These are phyloP conservation scores for Penicillium macrosclerotiorum DNA, from an alignment of 495 filamentous ascomycete species.

Conservation along the genomic window DNA sequence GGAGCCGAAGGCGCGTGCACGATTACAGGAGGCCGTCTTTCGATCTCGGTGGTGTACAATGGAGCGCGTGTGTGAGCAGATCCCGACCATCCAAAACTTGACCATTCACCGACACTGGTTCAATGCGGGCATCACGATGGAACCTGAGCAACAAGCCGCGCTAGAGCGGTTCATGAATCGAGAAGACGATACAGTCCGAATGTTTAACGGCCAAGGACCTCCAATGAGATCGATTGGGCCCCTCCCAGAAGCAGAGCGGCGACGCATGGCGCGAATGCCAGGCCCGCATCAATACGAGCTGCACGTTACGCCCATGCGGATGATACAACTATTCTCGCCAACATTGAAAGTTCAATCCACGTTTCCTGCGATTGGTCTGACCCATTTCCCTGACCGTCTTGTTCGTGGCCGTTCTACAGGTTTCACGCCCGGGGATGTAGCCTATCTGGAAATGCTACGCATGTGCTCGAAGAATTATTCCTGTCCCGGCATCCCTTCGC, in stretches of 20 bases:
- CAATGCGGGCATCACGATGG: constrained; percentile 25
- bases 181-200: constrained; percentile 6
- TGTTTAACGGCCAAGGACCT: constrained; percentile 19
- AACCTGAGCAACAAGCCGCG: constrained; percentile 11
- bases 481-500: neutral
- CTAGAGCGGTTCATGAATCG: constrained; percentile 25
- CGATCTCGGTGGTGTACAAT: constrained; percentile 40
- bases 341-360: neutral
- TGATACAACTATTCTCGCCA: constrained; percentile 14
- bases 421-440: constrained; percentile 13
- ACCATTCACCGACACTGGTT: constrained; percentile 35
- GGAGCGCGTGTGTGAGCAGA: constrained; percentile 24
- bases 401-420: constrained; percentile 25
- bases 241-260: neutral
- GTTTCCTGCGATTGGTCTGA: constrained; percentile 16
- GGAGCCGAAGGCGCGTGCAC: constrained; percentile 14
- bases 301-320: constrained; percentile 20
- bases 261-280: neutral
- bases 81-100: constrained; percentile 36
- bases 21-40: constrained; percentile 33
- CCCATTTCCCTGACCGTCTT: constrained; percentile 23
- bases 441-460: constrained; percentile 39
- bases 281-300: constrained; percentile 20
- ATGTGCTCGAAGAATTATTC: constrained; percentile 22
- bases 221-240: neutral